These are phyloP conservation scores for Sphaerulina musiva DNA, from an alignment of 2,329 filamentous ascomycete genomes.

Conservation along the genomic window DNA sequence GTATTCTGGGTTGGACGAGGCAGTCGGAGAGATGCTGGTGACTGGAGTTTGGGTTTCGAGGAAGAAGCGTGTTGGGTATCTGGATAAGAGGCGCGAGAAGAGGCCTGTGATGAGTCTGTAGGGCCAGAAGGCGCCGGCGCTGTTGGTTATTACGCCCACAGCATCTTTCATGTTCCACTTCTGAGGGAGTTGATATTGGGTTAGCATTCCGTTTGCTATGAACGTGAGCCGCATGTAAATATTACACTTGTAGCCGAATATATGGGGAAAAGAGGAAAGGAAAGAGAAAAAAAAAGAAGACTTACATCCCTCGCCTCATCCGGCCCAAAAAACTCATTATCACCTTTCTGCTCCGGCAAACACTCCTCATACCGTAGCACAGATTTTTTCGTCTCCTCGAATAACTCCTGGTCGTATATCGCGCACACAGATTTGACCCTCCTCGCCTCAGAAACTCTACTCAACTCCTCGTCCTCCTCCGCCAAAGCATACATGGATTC, in stretches of 20 bases:
- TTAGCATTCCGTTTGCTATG: background rate
- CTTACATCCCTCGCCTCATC: conserved; percentile 16
- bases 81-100: conserved; percentile 12
- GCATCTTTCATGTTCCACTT: conserved; percentile 18
- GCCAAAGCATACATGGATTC: conserved; percentile 14
- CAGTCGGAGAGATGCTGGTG: conserved; percentile 7
- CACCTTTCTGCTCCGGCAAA: conserved; percentile 12
- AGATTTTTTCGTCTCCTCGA: conserved; percentile 13
- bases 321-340: conserved; percentile 6
- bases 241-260: background rate
- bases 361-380: conserved; percentile 17
- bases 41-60: conserved; percentile 21
- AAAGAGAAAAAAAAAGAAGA: background rate
- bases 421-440: conserved; percentile 14
- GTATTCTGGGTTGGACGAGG: background rate
- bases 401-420: conserved; percentile 11
- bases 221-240: too few species aligned
- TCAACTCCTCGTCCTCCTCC: conserved; percentile 10
- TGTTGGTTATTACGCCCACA: conserved; percentile 16
- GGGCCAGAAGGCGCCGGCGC: conserved; percentile 22
- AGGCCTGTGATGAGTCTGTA: conserved; percentile 20
- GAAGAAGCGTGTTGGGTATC: conserved; percentile 12
- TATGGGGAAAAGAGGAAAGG: background rate
- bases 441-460: conserved; percentile 13
- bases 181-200: background rate